Percentiles rank a stretch among this genome's conserved stretches.
Conservation (phyloP, 2,329 filamentous ascomycete genomes). For the Monascus ruber region DNA sequence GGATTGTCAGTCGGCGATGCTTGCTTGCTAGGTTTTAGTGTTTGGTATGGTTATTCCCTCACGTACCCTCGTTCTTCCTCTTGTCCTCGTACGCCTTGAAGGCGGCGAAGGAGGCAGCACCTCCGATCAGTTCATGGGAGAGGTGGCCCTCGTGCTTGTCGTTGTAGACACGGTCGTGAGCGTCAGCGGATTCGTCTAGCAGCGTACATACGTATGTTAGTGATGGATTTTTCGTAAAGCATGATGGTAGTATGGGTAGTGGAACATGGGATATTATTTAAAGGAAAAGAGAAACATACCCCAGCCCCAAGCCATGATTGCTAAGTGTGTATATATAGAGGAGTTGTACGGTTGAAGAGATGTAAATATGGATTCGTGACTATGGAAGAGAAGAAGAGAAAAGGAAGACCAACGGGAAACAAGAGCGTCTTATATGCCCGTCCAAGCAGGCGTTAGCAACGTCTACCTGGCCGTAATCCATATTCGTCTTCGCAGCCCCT, state of each 20-base stretch:
- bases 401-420: background rate
- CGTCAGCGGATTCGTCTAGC: constrained; percentile 40
- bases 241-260: background rate
- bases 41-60: too few species aligned
- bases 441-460: too few species aligned
- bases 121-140: constrained; percentile 63
- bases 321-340: constrained; percentile 2
- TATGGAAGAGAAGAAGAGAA: background rate
- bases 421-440: constrained; percentile 8
- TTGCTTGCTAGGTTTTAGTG: too few species aligned
- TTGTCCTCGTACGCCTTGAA: constrained; percentile 71
- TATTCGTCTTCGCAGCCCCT: too few species aligned
- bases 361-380: background rate
- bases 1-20: background rate
- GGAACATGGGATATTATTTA: background rate
- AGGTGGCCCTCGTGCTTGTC: constrained; percentile 49
- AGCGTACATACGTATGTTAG: constrained; percentile 1
- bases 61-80: constrained; percentile 56
- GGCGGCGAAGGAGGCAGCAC: constrained; percentile 65
- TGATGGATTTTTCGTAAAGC: background rate
- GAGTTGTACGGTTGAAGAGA: constrained; percentile 1
- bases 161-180: constrained; percentile 46
- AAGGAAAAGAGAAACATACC: constrained; percentile 11
- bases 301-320: constrained; percentile 26
- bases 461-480: too few species aligned